Evolutionary conservation across 139 green algal species (phyloP).

Genomic region (Coccomyxa sp.): DNA sequence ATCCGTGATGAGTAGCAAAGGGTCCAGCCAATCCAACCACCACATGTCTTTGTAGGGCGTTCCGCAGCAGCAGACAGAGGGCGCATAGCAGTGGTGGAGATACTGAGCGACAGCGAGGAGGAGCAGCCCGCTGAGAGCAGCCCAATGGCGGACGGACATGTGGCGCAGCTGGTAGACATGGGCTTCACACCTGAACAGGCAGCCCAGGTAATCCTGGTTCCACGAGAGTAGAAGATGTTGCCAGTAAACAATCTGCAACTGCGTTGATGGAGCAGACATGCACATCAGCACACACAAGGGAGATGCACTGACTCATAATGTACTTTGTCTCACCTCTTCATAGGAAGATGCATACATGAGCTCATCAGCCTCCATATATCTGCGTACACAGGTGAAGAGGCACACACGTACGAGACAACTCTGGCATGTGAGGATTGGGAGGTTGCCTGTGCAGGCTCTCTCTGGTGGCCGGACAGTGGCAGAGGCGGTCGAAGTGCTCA

Average conservation of each 20-base stretch:
- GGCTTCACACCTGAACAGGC: background rate
- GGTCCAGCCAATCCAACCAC: background rate
- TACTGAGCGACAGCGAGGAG: background rate
- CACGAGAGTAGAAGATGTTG: no score
- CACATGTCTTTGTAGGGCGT: no score
- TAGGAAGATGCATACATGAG: background rate
- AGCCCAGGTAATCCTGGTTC: background rate
- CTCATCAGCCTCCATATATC: background rate
- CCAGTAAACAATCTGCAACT: background rate
- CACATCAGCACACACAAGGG: background rate
- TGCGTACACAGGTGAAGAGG: no score
- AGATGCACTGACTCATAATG: background rate
- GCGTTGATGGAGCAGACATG: background rate
- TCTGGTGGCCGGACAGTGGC: background rate
- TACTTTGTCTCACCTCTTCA: background rate
- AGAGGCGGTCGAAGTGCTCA: constrained; percentile 5
- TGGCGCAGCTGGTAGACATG: constrained; percentile 16
- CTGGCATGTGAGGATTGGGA: no score
- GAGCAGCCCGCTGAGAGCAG: no score
- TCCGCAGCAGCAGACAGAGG: background rate
- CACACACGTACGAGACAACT: no score
- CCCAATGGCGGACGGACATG: background rate
- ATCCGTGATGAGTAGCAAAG: background rate
- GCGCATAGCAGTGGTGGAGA: background rate
- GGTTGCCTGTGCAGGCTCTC: constrained; percentile 6